A percentile compares a stretch with the other conserved stretches of the same genome.
These are phyloP conservation scores for Nicotiana benthamiana DNA, from an alignment of 257 asterid genomes.

Conservation along the genomic window DNA sequence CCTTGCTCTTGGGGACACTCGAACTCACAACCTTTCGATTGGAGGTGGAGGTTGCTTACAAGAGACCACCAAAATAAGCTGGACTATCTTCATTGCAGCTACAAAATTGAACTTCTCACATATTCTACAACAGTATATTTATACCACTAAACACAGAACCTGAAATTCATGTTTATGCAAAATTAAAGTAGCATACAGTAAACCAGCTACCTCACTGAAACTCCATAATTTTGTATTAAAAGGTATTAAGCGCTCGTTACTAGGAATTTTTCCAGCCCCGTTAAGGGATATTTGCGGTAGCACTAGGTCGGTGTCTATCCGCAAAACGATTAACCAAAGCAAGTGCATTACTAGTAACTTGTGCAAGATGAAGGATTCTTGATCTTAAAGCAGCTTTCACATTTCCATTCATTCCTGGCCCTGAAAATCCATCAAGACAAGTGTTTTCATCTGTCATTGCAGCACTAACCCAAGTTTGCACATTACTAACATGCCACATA, in stretches of 20 bases:
- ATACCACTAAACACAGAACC: background rate
- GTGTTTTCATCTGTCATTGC: conserved; percentile 45
- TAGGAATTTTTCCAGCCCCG: background rate
- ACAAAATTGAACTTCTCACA: background rate
- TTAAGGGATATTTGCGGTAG: background rate
- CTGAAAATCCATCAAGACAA: conserved; percentile 38
- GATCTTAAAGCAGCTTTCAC: conserved; percentile 28
- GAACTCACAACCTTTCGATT: no score
- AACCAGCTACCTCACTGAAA: background rate
- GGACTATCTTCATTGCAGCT: no score
- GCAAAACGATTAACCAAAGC: conserved; percentile 57
- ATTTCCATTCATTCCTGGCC: conserved; percentile 25
- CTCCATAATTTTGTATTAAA: background rate
- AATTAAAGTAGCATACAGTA: background rate
- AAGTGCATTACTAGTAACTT: conserved; percentile 47
- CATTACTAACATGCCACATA: conserved; percentile 59
- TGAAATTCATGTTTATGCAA: background rate
- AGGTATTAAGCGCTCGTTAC: background rate
- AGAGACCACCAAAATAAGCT: no score
- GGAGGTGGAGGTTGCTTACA: no score
- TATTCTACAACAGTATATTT: background rate
- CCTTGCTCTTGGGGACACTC: no score
- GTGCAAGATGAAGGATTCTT: conserved; percentile 33
- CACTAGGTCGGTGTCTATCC: background rate
- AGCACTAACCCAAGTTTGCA: conserved; percentile 62